phyloP scores from a whole-genome alignment of 352 stramenopile species.

The Elongisporangium prolatum region DNA sequence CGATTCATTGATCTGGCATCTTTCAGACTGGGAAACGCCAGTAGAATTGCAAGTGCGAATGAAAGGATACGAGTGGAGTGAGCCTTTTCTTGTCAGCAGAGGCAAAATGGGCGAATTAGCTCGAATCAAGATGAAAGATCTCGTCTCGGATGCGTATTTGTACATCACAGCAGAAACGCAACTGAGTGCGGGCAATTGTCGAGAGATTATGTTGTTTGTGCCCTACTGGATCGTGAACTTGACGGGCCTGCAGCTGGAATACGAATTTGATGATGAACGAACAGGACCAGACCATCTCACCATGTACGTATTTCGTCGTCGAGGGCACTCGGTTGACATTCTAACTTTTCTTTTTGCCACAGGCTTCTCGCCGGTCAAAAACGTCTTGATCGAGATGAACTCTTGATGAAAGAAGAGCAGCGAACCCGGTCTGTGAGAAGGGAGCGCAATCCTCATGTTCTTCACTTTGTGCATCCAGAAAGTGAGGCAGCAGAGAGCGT shows the following conservation, averaged over 20 bases:
- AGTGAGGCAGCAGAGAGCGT: background rate
- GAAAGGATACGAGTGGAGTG: constrained; percentile 86
- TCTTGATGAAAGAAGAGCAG: constrained; percentile 69
- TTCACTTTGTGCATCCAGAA: constrained; percentile 17
- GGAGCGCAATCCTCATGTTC: constrained; percentile 53
- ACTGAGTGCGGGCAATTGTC: constrained; percentile 44
- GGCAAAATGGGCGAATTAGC: constrained; percentile 46
- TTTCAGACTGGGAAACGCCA: constrained; percentile 72
- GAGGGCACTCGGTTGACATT: background rate
- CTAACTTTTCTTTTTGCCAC: constrained; percentile 6
- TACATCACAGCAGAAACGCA: constrained; percentile 68
- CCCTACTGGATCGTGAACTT: constrained; percentile 89
- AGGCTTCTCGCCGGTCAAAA: constrained; percentile 73
- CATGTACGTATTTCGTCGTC: constrained; percentile 20
- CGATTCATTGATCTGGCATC: constrained; percentile 79
- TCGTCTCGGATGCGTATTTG: constrained; percentile 66
- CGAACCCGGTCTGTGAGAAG: constrained; percentile 22
- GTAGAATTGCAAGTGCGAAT: constrained; percentile 76
- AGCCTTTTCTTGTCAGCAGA: constrained; percentile 42
- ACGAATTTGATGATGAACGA: constrained; percentile 76
- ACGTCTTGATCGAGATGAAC: constrained; percentile 66
- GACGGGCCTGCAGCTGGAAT: constrained; percentile 79
- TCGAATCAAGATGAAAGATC: constrained; percentile 74
- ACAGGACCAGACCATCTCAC: constrained; percentile 63
- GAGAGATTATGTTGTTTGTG: constrained; percentile 78